phyloP scores from a whole-genome alignment of 768 basidiomycete species.

The Infundibulicybe gibba region DNA sequence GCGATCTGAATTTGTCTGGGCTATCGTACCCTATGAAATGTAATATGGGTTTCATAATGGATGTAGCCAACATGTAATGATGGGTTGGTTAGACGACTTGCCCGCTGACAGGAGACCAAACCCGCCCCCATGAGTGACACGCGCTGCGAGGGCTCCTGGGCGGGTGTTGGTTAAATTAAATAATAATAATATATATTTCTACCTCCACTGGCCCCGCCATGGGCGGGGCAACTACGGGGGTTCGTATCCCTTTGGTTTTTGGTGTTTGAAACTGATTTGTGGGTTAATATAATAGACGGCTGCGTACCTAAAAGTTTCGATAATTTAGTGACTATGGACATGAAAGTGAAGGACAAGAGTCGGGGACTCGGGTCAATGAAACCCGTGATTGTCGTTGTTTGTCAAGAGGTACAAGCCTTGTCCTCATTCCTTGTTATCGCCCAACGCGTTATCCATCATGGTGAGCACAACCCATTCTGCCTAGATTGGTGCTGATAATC shows the following conservation, averaged over 20 bases:
- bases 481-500: not conserved
- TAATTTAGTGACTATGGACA: slow-evolving; percentile 36
- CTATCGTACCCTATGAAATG: slow-evolving; percentile 40
- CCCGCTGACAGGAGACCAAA: slow-evolving; percentile 75
- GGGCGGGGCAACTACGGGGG: slow-evolving; percentile 61
- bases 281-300: not conserved
- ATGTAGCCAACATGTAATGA: not conserved
- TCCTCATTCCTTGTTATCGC: slow-evolving; percentile 10
- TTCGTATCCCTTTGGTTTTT: slow-evolving; percentile 39
- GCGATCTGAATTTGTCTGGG: slow-evolving; percentile 38
- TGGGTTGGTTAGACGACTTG: slow-evolving; percentile 16
- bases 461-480: slow-evolving; percentile 25
- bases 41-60: slow-evolving; percentile 1
- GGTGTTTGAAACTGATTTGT: not conserved
- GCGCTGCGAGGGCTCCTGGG: slow-evolving; percentile 48
- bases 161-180: not conserved
- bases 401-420: slow-evolving; percentile 8
- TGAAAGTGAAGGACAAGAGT: slow-evolving; percentile 4
- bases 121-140: slow-evolving; percentile 65
- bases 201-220: slow-evolving; percentile 76
- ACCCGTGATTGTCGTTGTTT: slow-evolving; percentile 20
- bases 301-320: slow-evolving; percentile 51
- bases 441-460: slow-evolving; percentile 46
- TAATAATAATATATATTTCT: slow-evolving; percentile 11
- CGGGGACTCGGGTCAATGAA: too few relatives aligned